Conservation (phyloP, 768 basidiomycete species). For the Hirschioporus abietinus region DNA sequence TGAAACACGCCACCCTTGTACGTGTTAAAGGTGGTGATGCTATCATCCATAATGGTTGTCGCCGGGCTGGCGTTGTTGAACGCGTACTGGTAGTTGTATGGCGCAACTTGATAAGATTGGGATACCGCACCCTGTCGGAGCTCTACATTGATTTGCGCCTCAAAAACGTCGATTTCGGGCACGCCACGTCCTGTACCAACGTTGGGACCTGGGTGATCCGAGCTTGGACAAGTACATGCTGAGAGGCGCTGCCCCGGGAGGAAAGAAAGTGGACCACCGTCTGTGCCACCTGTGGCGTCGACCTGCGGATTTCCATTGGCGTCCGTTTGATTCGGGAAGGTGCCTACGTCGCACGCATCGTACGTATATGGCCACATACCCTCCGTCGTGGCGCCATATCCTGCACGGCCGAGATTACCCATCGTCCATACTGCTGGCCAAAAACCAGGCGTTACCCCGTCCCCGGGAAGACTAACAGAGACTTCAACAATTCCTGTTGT, state of each 20-base stretch:
- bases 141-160: constrained; percentile 63
- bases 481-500: constrained; percentile 34
- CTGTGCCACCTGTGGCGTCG: constrained; percentile 45
- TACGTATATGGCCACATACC: constrained; percentile 28
- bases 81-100: constrained; percentile 67
- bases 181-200: constrained; percentile 64
- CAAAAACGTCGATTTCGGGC: constrained; percentile 92
- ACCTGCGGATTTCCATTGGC: constrained; percentile 53
- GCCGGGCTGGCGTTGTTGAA: constrained; percentile 50
- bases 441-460: constrained; percentile 17
- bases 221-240: constrained; percentile 81
- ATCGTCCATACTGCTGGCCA: constrained; percentile 40
- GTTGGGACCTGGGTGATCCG: constrained; percentile 85
- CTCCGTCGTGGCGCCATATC: constrained; percentile 36
- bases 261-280: constrained; percentile 59
- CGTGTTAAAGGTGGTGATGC: constrained; percentile 50
- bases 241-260: constrained; percentile 85
- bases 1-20: constrained; percentile 75
- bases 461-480: constrained; percentile 18
- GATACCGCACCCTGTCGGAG: constrained; percentile 60
- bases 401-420: constrained; percentile 37
- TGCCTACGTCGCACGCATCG: constrained; percentile 40
- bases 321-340: constrained; percentile 44
- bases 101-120: constrained; percentile 77
- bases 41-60: constrained; percentile 46